These are phyloP conservation scores for Ophiocordyceps australis DNA, from an alignment of 2,329 filamentous ascomycete genomes.

Conservation along the genomic window DNA sequence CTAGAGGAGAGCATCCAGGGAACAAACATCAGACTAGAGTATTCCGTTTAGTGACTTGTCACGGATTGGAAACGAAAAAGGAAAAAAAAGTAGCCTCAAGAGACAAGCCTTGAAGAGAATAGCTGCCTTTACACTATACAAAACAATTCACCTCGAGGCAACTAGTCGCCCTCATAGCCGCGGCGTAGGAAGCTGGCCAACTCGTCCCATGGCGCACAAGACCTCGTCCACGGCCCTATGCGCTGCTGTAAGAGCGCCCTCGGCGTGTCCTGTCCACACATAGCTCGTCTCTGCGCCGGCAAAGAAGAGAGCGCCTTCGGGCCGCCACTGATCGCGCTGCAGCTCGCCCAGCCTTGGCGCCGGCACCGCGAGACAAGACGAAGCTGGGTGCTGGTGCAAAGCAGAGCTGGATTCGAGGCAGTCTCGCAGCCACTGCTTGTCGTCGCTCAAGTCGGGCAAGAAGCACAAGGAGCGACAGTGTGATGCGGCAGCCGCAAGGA, in stretches of 20 bases:
- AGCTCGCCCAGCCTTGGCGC: constrained; percentile 2
- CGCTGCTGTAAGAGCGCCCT: constrained; percentile 7
- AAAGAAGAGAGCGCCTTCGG: constrained; percentile 6
- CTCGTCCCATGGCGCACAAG: neutral
- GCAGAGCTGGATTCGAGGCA: constrained; percentile 4
- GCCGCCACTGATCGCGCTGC: constrained; percentile 5
- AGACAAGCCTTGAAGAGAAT: too few relatives aligned
- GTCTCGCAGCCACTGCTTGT: constrained; percentile 5
- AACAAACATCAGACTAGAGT: too few relatives aligned
- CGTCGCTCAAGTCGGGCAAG: constrained; percentile 4
- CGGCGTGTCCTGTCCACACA: constrained; percentile 7
- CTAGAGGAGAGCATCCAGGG: too few relatives aligned
- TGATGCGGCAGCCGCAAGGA: constrained; percentile 4
- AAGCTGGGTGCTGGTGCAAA: constrained; percentile 1
- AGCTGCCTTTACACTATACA: too few relatives aligned
- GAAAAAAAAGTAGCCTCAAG: too few relatives aligned
- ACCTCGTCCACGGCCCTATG: constrained; percentile 5
- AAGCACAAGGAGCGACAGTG: constrained; percentile 4
- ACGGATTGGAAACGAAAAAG: too few relatives aligned
- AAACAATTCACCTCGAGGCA: too few relatives aligned
- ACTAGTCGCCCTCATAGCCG: too few relatives aligned
- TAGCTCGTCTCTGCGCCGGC: constrained; percentile 6
- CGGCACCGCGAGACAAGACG: constrained; percentile 4
- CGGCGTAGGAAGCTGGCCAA: neutral
- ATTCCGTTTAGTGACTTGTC: too few relatives aligned